These are phyloP conservation scores for Chlamydomonas sphaeroides DNA, from an alignment of 139 green algal species.

Conservation along the genomic window DNA sequence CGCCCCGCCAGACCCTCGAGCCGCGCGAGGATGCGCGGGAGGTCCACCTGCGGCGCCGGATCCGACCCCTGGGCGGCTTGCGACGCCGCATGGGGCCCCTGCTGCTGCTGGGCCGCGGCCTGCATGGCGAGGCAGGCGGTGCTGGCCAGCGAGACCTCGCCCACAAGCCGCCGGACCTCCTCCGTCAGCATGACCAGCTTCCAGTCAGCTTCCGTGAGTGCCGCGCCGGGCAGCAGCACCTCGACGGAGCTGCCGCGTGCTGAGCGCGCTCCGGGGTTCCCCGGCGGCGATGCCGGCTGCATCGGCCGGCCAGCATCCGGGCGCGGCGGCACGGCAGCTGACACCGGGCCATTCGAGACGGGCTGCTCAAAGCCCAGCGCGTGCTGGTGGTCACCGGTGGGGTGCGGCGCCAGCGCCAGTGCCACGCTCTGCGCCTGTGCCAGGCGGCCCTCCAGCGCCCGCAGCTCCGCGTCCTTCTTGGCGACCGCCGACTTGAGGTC, in stretches of 20 bases:
- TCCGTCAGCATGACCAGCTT: slow-evolving; percentile 50
- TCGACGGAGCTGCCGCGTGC: background rate
- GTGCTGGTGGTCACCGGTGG: no score
- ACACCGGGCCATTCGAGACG: no score
- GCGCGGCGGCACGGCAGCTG: no score
- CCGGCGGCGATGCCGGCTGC: no score
- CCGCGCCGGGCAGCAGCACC: background rate
- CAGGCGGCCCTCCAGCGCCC: background rate
- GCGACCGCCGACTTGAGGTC: background rate
- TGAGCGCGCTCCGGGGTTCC: no score
- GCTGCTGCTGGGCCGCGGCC: background rate
- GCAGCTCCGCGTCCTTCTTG: background rate
- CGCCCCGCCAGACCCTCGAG: slow-evolving; percentile 28
- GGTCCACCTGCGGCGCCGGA: background rate
- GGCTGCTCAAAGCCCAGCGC: no score
- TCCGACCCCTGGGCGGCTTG: background rate
- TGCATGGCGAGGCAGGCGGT: slow-evolving; percentile 10
- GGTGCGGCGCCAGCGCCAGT: no score
- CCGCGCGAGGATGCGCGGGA: slow-evolving; percentile 16
- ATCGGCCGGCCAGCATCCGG: no score
- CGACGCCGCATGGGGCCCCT: background rate
- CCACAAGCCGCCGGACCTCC: slow-evolving; percentile 37
- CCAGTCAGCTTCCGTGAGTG: slow-evolving; percentile 42
- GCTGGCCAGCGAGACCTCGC: slow-evolving; percentile 24
- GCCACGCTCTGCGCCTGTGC: no score